Conservation (phyloP, 129 eudicot species). For the Lactuca sativa region DNA sequence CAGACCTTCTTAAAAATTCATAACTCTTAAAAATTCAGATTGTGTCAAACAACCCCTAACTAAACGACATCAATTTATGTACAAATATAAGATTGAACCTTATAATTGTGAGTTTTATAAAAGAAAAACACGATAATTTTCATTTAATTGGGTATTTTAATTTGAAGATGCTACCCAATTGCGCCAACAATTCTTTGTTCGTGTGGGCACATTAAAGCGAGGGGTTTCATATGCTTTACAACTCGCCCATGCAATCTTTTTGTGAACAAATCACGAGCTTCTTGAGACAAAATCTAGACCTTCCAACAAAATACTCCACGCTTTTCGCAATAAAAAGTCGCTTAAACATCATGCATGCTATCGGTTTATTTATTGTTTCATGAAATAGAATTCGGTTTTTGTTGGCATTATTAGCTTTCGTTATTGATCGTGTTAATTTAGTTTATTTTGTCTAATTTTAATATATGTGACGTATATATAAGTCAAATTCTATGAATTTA, state of each 20-base stretch:
- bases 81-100: neutral
- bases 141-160: neutral
- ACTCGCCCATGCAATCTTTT: conserved; percentile 33
- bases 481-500: neutral
- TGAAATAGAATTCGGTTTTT: neutral
- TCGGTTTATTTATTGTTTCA: neutral
- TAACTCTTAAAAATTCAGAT: no score
- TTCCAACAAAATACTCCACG: conserved; percentile 24
- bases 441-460: no score
- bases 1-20: no score
- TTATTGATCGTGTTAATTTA: neutral
- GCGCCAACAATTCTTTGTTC: conserved; percentile 41
- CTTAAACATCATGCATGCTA: conserved; percentile 12
- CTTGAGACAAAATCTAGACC: conserved; percentile 45
- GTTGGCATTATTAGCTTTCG: neutral
- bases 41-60: no score
- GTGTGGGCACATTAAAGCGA: conserved; percentile 39
- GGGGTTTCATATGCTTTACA: conserved; percentile 30
- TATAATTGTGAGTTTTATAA: neutral
- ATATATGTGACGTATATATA: neutral
- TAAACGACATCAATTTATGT: neutral
- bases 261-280: conserved; percentile 51
- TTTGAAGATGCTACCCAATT: neutral
- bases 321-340: conserved; percentile 26
- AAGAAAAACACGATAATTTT: neutral